Evolutionary conservation across 2,329 filamentous ascomycete species (phyloP), one percentile per base, ranked within the genome.

Genomic region (Exophiala sp.): DNA sequence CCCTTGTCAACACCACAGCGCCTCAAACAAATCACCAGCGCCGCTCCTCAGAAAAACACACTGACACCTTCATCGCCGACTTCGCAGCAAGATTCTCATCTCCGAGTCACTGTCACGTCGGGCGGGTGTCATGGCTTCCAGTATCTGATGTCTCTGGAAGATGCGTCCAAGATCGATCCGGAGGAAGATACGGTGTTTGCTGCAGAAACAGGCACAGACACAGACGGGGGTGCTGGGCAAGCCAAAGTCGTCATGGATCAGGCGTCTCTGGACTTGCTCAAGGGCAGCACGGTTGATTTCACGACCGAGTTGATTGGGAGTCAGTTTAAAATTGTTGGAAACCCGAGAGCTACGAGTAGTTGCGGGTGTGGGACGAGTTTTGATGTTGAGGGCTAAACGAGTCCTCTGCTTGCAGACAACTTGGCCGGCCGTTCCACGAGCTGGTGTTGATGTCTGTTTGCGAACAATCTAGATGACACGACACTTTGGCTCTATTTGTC

Each of bases 341-440:
- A 97, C 64, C 93, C 93, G 0, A 75, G 82, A 34, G 93, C 93
- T 3, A 88, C 86, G 50, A 97, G 90, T 69, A 95, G 87, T 67
- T 98, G 93, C 72, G 93, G 93, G 1, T 98, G 93, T 69, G 93
- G 93, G 6, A 96, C 91, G 13, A 97, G 91, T 66, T 98, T 98
- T 69, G 93, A 97, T 70, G 88, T 97, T 58, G 88, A 90, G 65
- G 70, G 79, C 66, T 37, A n/a, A 27, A 5, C 24, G 6, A 6
- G 24, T 6, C 24, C 24, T n/a, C n/a, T n/a, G n/a, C n/a, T n/a
- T n/a, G n/a, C n/a, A n/a, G n/a, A n/a, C n/a, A n/a, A n/a, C n/a
- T n/a, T n/a, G n/a, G n/a, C n/a, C n/a, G n/a, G n/a, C n/a, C n/a
- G n/a, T n/a, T n/a, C n/a, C n/a, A n/a, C n/a, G n/a, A n/a, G n/a